Base-by-base conservation (phyloP, 768 basidiomycete species). In the Megacollybia marginata region DNA sequence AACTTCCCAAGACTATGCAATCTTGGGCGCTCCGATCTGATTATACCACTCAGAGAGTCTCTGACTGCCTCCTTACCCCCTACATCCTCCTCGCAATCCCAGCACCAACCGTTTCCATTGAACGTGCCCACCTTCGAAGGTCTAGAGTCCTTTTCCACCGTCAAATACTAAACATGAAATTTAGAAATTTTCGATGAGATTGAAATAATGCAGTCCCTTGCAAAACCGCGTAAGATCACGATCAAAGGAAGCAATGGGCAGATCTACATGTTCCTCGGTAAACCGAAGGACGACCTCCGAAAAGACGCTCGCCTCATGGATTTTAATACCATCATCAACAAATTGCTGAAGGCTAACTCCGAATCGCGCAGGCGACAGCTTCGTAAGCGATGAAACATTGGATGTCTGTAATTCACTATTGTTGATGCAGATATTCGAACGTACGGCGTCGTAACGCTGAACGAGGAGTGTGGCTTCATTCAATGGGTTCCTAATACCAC, bases 261-360 rank as follows among this genome's bases (percentile, higher is more conserved):
- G 50, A 70, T 69, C 10, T 97, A 97, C 69, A 84, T 82, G 67
- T 97, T 98, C 72, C 74, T 99, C 7, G 91, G 90, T 47, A 99
- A 99, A 64, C 95, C 95, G 8, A 92, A 92, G 65, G 96, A 99
- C 62, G 96, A 99, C 66, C 73, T 99, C 32, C 79, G 96, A 35
- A 99, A 99, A 70, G 96, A 99, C 59, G 94, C 93, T 0, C 79
- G 96, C 5, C 66, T 99, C 48, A 98, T 98, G 95, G 96, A 98
- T 61, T 91, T 98, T 68, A 94, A 97, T 59, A 80, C 88, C 3
- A 93, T 99, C 66, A 93, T 99, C 68, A 98, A 97, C 68, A 97
- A 95, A 62, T 68, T 98, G 7, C 73, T 99, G 48, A 95, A 94
- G 62, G 82, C 89, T 5, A 92, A 94, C 58, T 92, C 93, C 0